phyloP scores from a whole-genome alignment of 73 alveolate species.

The Paramecium pentaurelia region DNA sequence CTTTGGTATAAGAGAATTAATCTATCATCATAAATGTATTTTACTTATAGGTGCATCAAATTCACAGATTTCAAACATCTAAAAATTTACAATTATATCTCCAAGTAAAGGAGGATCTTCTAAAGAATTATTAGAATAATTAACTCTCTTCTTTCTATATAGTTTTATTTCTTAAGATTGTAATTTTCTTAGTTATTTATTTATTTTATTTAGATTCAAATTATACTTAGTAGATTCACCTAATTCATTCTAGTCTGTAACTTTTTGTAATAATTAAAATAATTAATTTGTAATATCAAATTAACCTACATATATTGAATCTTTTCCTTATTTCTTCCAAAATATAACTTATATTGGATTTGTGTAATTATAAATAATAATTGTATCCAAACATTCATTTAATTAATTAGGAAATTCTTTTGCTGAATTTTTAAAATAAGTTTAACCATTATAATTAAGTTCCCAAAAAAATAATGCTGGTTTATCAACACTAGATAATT shows the following conservation, averaged over 20 bases:
- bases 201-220: background rate
- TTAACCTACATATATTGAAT: background rate
- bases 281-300: background rate
- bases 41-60: constrained; percentile 5
- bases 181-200: background rate
- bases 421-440: background rate
- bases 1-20: background rate
- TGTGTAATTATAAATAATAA: background rate
- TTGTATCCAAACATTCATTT: background rate
- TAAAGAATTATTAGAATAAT: background rate
- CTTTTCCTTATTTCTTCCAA: background rate
- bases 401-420: background rate
- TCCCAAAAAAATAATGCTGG: constrained; percentile 43
- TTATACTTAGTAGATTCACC: background rate
- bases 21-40: background rate
- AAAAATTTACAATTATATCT: background rate
- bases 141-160: background rate
- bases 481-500: background rate
- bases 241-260: background rate
- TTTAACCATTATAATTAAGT: background rate
- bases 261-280: background rate
- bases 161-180: background rate
- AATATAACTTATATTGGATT: constrained; percentile 1
- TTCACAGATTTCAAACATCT: background rate
- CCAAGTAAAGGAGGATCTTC: background rate